These are phyloP conservation scores for Yarrowia sp. DNA, from an alignment of 805 yeast species.

Conservation along the genomic window DNA sequence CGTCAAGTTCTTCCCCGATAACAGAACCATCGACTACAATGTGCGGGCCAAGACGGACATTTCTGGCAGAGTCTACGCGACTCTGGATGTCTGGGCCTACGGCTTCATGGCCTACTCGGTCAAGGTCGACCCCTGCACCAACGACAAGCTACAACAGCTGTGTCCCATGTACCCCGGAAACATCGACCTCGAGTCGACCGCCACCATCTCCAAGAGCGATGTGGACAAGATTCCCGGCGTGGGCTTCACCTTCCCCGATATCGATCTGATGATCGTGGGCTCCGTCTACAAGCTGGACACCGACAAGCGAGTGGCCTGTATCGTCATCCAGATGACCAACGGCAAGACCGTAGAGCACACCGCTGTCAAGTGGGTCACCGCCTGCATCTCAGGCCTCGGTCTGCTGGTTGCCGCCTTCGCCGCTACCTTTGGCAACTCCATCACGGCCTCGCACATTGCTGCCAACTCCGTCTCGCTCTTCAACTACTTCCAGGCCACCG, in stretches of 20 bases:
- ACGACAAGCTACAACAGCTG: conserved; percentile 66
- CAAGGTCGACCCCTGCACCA: conserved; percentile 59
- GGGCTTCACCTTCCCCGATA: conserved; percentile 84
- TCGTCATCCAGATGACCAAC: conserved; percentile 71
- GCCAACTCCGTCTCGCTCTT: conserved; percentile 92
- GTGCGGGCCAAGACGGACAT: conserved; percentile 69
- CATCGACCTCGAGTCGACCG: conserved; percentile 71
- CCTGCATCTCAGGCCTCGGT: conserved; percentile 84
- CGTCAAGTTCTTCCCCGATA: conserved; percentile 69
- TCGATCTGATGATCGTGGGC: conserved; percentile 64
- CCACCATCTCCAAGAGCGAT: conserved; percentile 49
- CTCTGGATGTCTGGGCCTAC: conserved; percentile 75
- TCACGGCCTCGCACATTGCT: conserved; percentile 94
- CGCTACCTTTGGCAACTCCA: conserved; percentile 81
- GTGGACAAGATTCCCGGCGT: conserved; percentile 70
- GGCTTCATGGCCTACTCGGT: conserved; percentile 69
- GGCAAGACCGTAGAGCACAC: conserved; percentile 78
- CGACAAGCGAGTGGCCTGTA: conserved; percentile 54
- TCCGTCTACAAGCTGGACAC: conserved; percentile 41
- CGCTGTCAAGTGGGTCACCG: conserved; percentile 91
- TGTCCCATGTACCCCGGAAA: conserved; percentile 86
- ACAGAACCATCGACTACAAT: conserved; percentile 62
- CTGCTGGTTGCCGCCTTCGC: conserved; percentile 75
- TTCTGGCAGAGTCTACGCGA: conserved; percentile 63
- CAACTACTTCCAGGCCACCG: conserved; percentile 89